Evolutionary conservation across 768 basidiomycete species (phyloP).

Genomic region (Epithele typhae): DNA sequence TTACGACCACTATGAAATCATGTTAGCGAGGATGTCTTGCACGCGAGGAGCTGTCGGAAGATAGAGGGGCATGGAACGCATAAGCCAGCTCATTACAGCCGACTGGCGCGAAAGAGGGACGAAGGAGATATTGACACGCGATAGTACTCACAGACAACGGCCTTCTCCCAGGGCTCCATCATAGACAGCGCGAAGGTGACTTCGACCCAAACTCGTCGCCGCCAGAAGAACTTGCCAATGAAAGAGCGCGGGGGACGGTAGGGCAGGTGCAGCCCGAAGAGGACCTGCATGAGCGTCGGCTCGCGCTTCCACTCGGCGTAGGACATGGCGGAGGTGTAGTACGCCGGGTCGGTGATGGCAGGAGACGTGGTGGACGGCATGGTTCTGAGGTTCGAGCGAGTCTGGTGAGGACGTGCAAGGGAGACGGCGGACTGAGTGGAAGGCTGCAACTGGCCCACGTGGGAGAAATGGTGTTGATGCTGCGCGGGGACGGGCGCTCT

Average conservation of each 20-base stretch:
- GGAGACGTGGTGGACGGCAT: neutral
- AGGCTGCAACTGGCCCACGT: neutral
- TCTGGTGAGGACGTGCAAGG: too few species aligned
- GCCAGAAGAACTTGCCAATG: constrained; percentile 35
- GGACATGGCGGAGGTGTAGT: constrained; percentile 14
- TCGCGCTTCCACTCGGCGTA: constrained; percentile 22
- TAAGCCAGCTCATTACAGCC: too few species aligned
- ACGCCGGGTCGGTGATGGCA: constrained; percentile 7
- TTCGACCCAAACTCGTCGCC: constrained; percentile 50
- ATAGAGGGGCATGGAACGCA: too few species aligned
- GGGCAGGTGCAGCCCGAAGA: constrained; percentile 21
- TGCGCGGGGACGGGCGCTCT: too few species aligned
- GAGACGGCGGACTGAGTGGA: neutral
- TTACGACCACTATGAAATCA: constrained; percentile 40
- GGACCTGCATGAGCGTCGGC: constrained; percentile 15
- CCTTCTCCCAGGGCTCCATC: constrained; percentile 66
- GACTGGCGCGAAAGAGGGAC: too few species aligned
- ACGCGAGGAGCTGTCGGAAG: too few species aligned
- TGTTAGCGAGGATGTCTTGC: too few species aligned
- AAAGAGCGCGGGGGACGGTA: constrained; percentile 18
- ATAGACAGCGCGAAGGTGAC: constrained; percentile 58
- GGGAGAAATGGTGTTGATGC: too few species aligned
- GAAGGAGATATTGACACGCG: too few species aligned
- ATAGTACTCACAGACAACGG: constrained; percentile 45
- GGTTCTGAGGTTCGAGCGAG: too few species aligned